Base-by-base conservation (phyloP, 148 eudicot species). In the Selenicereus undatus region DNA sequence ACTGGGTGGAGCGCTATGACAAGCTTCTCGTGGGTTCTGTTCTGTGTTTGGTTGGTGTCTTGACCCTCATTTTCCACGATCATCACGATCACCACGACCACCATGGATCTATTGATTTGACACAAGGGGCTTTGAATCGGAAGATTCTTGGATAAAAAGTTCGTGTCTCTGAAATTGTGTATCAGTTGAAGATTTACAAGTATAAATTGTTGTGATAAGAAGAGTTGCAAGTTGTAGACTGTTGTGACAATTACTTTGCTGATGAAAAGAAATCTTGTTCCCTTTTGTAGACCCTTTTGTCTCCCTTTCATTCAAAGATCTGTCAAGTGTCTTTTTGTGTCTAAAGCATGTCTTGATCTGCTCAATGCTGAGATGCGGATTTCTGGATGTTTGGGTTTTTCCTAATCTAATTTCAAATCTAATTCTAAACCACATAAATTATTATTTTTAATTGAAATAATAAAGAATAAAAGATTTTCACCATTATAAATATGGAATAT, bases 21-120 rank as follows among this genome's bases (percentile, higher is more conserved):
- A 93, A 95, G 93, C 92, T 95, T 84, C 93, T 95, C 11, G 99
- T 95, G 5, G 99, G 99, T 74, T 90, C 99, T 6, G 99, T 95
- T 73, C 87, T 93, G 17, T 92, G 99, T 88, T 82, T 92, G 81
- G 99, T 93, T 26, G 99, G 99, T 51, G 78, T 95, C 71, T 87
- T 95, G 82, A 95, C 97, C 1, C 96, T 93, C 69, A 24, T 95
- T 75, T 93, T 95, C 81, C 97, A 96, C 26, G 91, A 91, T 72
- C 93, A 91, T 72, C 93, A 90, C 29, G 89, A 92, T 66, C 94
- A 82, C 51, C 83, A 82, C 62, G 75, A 81, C 64, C 85, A 82
- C 58, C 80, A 79, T 36, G 86, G 82, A 20, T 79, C 84, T 27
- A 82, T 43, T 18, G 52, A 78, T 82, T 82, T 83, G 27, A 76